Conservation (phyloP, 2,329 filamentous ascomycete genomes). For the Ilyonectria mors-panacis region DNA sequence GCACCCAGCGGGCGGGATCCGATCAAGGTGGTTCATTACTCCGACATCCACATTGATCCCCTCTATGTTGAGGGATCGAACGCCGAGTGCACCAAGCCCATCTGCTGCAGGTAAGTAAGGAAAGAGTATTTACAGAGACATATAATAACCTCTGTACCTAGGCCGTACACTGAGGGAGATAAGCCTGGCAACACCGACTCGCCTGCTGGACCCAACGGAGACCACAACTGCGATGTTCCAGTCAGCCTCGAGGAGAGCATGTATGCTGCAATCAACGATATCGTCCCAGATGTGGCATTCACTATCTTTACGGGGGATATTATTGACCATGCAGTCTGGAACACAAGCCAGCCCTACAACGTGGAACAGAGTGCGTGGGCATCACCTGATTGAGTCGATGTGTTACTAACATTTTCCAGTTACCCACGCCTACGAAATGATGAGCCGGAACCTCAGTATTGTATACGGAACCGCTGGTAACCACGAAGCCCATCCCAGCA, state of each 20-base stretch:
- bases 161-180: constrained; percentile 62
- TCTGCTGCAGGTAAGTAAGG: constrained; percentile 67
- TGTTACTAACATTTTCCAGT: constrained; percentile 48
- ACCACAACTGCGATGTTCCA: constrained; percentile 68
- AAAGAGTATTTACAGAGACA: background rate
- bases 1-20: constrained; percentile 61
- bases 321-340: constrained; percentile 67
- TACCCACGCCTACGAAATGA: constrained; percentile 62
- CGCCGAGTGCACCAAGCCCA: constrained; percentile 70
- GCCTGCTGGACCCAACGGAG: constrained; percentile 67
- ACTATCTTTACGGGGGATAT: constrained; percentile 74
- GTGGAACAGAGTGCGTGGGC: constrained; percentile 46
- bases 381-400: background rate
- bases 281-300: constrained; percentile 65
- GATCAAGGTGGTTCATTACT: constrained; percentile 71
- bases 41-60: constrained; percentile 72
- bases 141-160: constrained; percentile 34
- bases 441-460: constrained; percentile 58
- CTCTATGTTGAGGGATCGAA: constrained; percentile 68
- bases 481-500: constrained; percentile 69
- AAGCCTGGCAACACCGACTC: constrained; percentile 62
- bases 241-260: constrained; percentile 67
- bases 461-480: constrained; percentile 71
- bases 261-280: constrained; percentile 64
- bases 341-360: constrained; percentile 56